Evolutionary conservation across 352 stramenopile species (phyloP), one percentile per base, ranked within the genome.

Genomic region (Phytophthora podocarpi): DNA sequence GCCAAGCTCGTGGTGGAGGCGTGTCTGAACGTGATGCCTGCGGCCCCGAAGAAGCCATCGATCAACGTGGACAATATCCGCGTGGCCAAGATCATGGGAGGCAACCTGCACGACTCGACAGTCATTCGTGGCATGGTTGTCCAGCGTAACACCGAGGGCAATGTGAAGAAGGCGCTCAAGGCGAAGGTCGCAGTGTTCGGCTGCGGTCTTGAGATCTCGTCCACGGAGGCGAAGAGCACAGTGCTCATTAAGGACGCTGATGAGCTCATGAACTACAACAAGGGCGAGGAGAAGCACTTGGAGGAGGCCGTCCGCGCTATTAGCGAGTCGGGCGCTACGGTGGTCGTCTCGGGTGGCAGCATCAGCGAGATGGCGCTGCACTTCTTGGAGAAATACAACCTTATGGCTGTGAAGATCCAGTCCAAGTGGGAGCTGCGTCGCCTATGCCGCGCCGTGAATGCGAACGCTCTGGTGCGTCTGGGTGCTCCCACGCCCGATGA

Each of bases 251-350:
- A 99, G 80, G 98, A 91, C 59, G 98, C 97, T 10, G 97, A 99
- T 46, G 97, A 99, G 82, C 89, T 99, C 60, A 98, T 98, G 83
- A 98, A 97, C 78, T 99, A 99, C 93, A 99, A 99, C 88, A 98
- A 98, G 82, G 95, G 91, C 24, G 98, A 99, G 78, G 98, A 99
- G 81, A 91, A 94, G 58, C 95, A 96, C 71, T 93, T 99, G 67
- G 97, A 99, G 60, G 96, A 99, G 76, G 96, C 98, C 27, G 96
- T 99, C 55, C 96, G 96, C 60, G 87, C 77, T 37, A 99, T 99
- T 72, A 95, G 95, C 27, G 92, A 99, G 48, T 95, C 91, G 4
- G 98, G 97, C 34, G 89, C 96, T 27, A 97, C 97, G 59, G 96
- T 99, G 20, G 87, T 99, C 49, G 96, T 99, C 36, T 96, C 89